A percentile compares a stretch with the other conserved stretches of the same genome.
Conservation (phyloP, 345 rosid species). For the Euphorbia tirucalli region DNA sequence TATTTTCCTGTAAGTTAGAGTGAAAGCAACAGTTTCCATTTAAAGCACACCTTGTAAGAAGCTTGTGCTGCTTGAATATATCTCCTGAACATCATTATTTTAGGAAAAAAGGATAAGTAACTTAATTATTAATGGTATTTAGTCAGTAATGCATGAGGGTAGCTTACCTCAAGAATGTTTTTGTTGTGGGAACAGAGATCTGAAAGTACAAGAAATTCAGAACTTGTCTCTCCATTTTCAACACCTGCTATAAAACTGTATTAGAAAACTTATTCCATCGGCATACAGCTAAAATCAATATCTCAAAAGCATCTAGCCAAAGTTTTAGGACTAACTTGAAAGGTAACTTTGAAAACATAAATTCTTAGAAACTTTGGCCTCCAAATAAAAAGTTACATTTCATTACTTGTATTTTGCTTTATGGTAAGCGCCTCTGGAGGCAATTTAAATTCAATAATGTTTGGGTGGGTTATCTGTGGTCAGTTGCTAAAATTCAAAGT, state of each 20-base stretch:
- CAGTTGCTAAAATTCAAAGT: not conserved
- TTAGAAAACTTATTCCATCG: constrained; percentile 33
- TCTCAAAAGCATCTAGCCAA: not conserved
- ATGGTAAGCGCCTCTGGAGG: not conserved
- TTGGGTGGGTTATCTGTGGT: not conserved
- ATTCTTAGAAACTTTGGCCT: not conserved
- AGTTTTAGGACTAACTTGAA: too few species aligned
- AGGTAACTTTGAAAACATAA: too few species aligned
- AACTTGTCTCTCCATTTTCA: constrained; percentile 76
- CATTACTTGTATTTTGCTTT: not conserved
- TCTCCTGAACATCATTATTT: constrained; percentile 54
- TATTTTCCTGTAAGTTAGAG: not conserved
- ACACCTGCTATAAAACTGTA: constrained; percentile 48
- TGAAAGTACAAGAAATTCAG: constrained; percentile 69
- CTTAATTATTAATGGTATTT: constrained; percentile 1
- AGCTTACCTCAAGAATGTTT: constrained; percentile 81
- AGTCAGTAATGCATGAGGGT: constrained; percentile 2
- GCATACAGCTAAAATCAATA: constrained; percentile 1
- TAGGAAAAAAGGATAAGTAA: not conserved
- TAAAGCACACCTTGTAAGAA: constrained; percentile 58
- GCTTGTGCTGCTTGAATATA: constrained; percentile 82
- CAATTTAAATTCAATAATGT: not conserved
- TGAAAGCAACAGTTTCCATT: constrained; percentile 3
- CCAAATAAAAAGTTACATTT: not conserved
- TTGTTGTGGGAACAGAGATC: constrained; percentile 73